phyloP scores from a whole-genome alignment of 805 yeast species.

The Jamesozyma jinghongensis region DNA sequence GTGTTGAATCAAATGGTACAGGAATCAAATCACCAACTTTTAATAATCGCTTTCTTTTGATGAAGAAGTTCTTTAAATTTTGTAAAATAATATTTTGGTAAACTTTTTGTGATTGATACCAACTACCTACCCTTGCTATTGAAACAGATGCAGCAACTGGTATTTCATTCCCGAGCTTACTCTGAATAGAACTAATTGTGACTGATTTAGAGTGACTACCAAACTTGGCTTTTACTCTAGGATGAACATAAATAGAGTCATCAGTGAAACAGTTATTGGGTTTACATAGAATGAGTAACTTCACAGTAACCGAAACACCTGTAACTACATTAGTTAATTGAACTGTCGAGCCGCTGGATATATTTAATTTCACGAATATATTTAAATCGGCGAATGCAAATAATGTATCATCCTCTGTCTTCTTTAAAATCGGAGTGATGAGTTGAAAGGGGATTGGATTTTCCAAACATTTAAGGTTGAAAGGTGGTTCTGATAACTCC shows the following conservation, averaged over 20 bases:
- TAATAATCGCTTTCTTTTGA: conserved; percentile 48
- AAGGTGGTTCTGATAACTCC: not conserved
- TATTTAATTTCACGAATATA: conserved; percentile 13
- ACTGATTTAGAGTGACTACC: conserved; percentile 5
- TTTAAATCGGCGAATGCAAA: conserved; percentile 19
- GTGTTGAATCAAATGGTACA: conserved; percentile 51
- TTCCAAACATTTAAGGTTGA: conserved; percentile 9
- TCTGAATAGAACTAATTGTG: conserved; percentile 1
- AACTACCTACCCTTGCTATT: conserved; percentile 22
- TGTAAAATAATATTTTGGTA: conserved; percentile 36
- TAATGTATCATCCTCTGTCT: conserved; percentile 20
- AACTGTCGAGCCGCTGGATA: conserved; percentile 19
- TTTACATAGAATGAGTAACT: conserved; percentile 15
- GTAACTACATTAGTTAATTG: conserved; percentile 4
- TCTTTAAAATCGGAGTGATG: conserved; percentile 8
- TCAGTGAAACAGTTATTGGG: conserved; percentile 16
- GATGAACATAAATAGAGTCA: conserved; percentile 15
- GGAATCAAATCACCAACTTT: conserved; percentile 63
- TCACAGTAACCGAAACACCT: conserved; percentile 5
- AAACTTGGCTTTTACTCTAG: conserved; percentile 19
- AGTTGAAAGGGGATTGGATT: conserved; percentile 11
- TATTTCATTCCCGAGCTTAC: conserved; percentile 3
- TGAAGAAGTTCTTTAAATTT: conserved; percentile 55
- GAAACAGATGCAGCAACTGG: conserved; percentile 20
- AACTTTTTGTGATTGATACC: conserved; percentile 22